These are phyloP conservation scores for Naegleria fowleri DNA, from an alignment of 208 protist genomes.

Conservation along the genomic window DNA sequence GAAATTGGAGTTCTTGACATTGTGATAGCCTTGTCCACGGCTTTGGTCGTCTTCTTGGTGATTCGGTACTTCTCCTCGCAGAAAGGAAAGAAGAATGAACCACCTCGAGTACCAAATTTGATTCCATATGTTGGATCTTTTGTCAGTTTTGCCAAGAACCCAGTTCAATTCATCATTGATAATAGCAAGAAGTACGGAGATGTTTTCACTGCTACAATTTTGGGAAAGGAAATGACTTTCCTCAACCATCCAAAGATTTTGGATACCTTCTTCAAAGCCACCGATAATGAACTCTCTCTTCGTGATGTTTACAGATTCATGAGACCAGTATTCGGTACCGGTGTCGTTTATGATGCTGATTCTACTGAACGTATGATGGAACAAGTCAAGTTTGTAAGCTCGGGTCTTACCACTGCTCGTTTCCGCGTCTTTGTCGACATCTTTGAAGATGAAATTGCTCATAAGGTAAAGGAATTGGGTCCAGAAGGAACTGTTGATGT, in stretches of 20 bases:
- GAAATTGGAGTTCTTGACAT: neutral
- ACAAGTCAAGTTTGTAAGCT: constrained; percentile 29
- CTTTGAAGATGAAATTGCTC: constrained; percentile 19
- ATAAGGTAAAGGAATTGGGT: neutral
- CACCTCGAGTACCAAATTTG: neutral
- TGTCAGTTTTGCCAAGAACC: constrained; percentile 17
- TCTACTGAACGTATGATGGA: constrained; percentile 26
- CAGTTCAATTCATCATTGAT: constrained; percentile 17
- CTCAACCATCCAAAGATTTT: constrained; percentile 14
- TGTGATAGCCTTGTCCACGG: neutral
- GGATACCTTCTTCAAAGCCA: constrained; percentile 25
- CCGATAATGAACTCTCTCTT: constrained; percentile 9
- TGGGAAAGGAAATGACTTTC: constrained; percentile 27
- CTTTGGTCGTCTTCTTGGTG: neutral
- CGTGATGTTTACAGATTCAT: constrained; percentile 30
- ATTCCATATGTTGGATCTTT: neutral
- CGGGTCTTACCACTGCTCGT: constrained; percentile 5
- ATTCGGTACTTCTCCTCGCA: neutral
- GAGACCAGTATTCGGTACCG: constrained; percentile 26
- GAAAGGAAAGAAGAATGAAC: neutral
- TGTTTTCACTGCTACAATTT: constrained; percentile 4
- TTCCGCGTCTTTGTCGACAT: constrained; percentile 12
- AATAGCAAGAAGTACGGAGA: constrained; percentile 22
- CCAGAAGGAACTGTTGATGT: neutral
- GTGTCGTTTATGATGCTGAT: constrained; percentile 31